Base-by-base conservation (phyloP, 2,329 filamentous ascomycete genomes). In the Lithohypha guttulata region DNA sequence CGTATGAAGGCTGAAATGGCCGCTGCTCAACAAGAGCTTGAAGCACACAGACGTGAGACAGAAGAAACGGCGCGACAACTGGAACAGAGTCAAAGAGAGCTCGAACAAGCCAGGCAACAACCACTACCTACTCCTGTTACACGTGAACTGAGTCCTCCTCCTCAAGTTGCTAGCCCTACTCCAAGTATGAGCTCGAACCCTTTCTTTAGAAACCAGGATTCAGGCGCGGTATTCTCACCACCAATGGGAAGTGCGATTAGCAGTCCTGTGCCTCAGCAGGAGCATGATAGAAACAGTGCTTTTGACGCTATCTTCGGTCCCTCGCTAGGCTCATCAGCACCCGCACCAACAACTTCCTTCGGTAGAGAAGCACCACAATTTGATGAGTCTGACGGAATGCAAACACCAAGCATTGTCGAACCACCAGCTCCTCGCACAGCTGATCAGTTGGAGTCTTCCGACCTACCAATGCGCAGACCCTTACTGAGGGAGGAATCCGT, bases 281-380 rank as follows among this genome's bases (percentile, higher is more conserved):
- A 29, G n/a, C 46, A 48, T 10, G 35, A 39, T 21, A 20, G 35
- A 23, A 79, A 84, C 48, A 78, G 73, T 59, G 77, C 79, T 3
- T 93, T 93, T 58, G 84, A 93, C 55, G 86, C 81, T 53, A 77
- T 94, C 30, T 94, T 93, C 59, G 85, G 85, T 2, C 77, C 79
- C 32, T 69, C 79, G 1, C 77, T 77, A 51, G 62, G 64, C 11
- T 64, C 66, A 38, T 68, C 59, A 5, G 55, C 55, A 53, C 53
- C 45, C n/a, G 58, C 58, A 31, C 65, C 66, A 15, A 69, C 70
- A 11, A 75, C 74, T 9, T 75, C 75, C 4, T 83, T 84, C 63
- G 71, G 75, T 53, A 70, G 64, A 3, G 66, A 70, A 20, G 64
- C 63, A 4, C 51, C 52, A 13, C 23, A 30, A 15, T 13, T 25